A percentile compares a stretch with the other conserved stretches of the same genome.
Evolutionary conservation across 371 early-diverging fungal genomes (phyloP).

Genomic region (Mortierella sp.): DNA sequence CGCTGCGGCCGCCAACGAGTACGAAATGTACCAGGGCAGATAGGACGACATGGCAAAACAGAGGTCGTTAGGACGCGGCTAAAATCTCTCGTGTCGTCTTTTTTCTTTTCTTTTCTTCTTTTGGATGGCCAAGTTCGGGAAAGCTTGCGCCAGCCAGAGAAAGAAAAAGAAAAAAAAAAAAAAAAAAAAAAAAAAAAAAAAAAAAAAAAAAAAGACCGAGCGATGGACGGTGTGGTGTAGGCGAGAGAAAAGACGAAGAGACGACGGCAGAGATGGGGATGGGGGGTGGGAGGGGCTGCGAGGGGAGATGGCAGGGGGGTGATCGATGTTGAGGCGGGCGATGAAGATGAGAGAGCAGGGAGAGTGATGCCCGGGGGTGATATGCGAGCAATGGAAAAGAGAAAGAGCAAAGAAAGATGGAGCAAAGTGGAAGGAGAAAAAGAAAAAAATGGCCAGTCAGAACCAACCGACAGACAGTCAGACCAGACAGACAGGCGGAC

Average conservation of each 20-base stretch:
- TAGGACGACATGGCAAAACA: conserved; percentile 19
- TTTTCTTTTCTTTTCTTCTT: too few species aligned
- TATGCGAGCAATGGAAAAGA: background rate
- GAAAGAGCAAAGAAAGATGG: background rate
- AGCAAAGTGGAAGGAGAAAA: background rate
- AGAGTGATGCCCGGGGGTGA: background rate
- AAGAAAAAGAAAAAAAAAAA: background rate
- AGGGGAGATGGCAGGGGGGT: too few species aligned
- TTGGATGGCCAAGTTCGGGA: too few species aligned
- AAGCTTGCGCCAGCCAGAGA: too few species aligned
- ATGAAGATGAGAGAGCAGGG: background rate
- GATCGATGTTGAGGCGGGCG: too few species aligned
- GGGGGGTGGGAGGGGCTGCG: too few species aligned
- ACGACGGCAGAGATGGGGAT: background rate
- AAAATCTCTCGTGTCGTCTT: too few species aligned
- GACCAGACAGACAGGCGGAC: too few species aligned
- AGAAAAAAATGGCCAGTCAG: too few species aligned
- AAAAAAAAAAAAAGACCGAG: too few species aligned
- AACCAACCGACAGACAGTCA: too few species aligned
- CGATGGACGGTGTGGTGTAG: background rate
- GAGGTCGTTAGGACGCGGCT: too few species aligned
- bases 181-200: background rate
- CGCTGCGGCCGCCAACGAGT: conserved; percentile 56
- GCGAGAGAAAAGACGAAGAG: background rate
- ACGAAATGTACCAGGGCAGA: conserved; percentile 57